Evolutionary conservation across 2,329 filamentous ascomycete species (phyloP), one percentile per base, ranked within the genome.

Genomic region (Periconia sp.): DNA sequence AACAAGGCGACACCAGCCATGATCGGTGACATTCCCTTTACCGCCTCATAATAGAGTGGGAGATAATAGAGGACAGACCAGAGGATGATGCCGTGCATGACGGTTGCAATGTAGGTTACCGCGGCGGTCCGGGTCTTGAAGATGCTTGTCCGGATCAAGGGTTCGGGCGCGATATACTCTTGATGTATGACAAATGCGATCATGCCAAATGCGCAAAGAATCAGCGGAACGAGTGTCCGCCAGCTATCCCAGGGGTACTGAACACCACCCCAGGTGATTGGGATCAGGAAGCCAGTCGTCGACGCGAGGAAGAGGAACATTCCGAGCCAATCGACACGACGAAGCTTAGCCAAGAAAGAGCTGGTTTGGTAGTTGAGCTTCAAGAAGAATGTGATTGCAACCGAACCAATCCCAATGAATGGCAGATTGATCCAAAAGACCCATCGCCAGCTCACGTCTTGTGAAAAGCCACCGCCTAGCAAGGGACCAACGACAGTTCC

Each of bases 391-490:
- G 75, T 65, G 12, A 81, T 68, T 50, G 81, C 63, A 25, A 76
- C 51, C 12, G 70, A 62, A 3, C 75, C 77, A n/a, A 81, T 43
- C 2, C 69, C 78, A 21, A 77, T 72, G 55, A 85, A 78, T 2
- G 82, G 81, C 2, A 85, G 66, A 51, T 86, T 86, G 53, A 85
- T 74, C 75, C 79, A 87, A 58, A 86, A 85, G 9, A 86, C 78
- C 83, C 83, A 87, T 7, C 78, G 67, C 83, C 82, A 84, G 1
- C 66, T 68, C 1, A 74, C 73, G 30, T 75, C 69, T 42, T 81
- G 71, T 3, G 78, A 72, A 45, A 83, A 80, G 2, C 73, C 79
- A 13, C 80, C 81, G 5, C 82, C 58, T 1, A 74, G 47, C 5
- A 74, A 44, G 2, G 74, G 82, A 0, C 80, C 80, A 12, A 69